A percentile compares a stretch with the other conserved stretches of the same genome.
Evolutionary conservation across 1,139 yeast species (phyloP).

Genomic region (Yamadazyma trypodendri): DNA sequence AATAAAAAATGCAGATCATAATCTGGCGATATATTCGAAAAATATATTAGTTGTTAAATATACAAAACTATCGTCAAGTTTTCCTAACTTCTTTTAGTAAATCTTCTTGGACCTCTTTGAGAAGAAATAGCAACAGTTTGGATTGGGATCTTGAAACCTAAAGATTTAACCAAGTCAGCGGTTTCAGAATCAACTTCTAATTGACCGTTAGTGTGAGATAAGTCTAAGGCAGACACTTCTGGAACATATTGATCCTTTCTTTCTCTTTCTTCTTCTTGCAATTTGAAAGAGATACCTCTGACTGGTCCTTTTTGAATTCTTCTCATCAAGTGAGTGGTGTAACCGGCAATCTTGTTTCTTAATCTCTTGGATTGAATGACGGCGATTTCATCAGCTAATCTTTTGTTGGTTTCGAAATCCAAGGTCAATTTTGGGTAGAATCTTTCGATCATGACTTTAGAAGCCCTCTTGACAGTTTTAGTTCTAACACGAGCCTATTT

Average conservation of each 20-base stretch:
- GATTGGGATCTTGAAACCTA: constrained; percentile 95
- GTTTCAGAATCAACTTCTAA: constrained; percentile 98
- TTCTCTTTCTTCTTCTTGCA: constrained; percentile 99
- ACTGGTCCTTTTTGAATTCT: constrained; percentile 99
- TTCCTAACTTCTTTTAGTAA: constrained; percentile 85
- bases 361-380: constrained; percentile 99
- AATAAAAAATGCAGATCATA: background rate
- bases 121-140: constrained; percentile 90
- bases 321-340: constrained; percentile 99
- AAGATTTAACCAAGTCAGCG: constrained; percentile 91
- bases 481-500: constrained; percentile 96
- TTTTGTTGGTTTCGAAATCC: constrained; percentile 99
- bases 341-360: constrained; percentile 99
- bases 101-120: constrained; percentile 92
- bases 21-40: background rate
- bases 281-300: constrained; percentile 99
- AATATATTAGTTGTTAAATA: constrained; percentile 9
- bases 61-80: constrained; percentile 10
- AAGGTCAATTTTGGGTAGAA: constrained; percentile 99
- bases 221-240: constrained; percentile 99
- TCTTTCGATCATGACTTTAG: constrained; percentile 99
- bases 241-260: constrained; percentile 99
- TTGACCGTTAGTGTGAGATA: constrained; percentile 93
- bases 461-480: constrained; percentile 99
- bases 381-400: constrained; percentile 98